Evolutionary conservation across 208 protist genomes (phyloP).

Genomic region (Acanthamoeba lenticulata): DNA sequence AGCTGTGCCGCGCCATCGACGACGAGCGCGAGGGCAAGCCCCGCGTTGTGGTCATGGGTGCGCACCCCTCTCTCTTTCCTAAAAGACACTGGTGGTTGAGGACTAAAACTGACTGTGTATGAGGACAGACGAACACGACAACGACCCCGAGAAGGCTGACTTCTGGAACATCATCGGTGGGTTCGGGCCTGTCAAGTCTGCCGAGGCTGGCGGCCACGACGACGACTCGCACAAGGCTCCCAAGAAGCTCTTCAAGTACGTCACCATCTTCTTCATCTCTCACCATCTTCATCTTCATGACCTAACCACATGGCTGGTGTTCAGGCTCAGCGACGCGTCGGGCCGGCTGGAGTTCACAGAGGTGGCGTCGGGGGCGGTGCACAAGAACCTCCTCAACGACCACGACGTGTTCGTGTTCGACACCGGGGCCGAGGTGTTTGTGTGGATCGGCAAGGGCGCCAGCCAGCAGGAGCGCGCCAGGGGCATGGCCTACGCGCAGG

Average conservation of each 20-base stretch:
- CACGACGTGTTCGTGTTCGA: conserved; percentile 76
- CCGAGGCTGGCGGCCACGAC: conserved; percentile 2
- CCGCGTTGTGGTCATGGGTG: background rate
- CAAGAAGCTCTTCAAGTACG: conserved; percentile 62
- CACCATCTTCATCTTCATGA: too few relatives aligned
- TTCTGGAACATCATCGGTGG: conserved; percentile 54
- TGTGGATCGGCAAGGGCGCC: conserved; percentile 77
- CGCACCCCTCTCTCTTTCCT: background rate
- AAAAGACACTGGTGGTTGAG: background rate
- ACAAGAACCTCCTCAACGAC: background rate
- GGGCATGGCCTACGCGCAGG: conserved; percentile 39
- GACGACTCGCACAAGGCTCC: background rate
- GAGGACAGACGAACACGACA: background rate
- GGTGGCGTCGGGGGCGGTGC: background rate
- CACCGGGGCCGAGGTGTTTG: conserved; percentile 67
- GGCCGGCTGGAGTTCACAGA: background rate
- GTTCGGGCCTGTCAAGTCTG: conserved; percentile 4
- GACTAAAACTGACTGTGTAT: background rate
- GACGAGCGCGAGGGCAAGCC: conserved; percentile 63
- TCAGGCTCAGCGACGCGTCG: conserved; percentile 45
- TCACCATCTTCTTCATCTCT: too few relatives aligned
- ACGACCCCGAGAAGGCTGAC: background rate
- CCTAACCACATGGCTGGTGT: background rate
- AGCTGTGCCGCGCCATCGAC: conserved; percentile 73
- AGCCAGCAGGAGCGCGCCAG: conserved; percentile 16